phyloP scores from a whole-genome alignment of 805 yeast genomes.

The Suhomyces sp. region DNA sequence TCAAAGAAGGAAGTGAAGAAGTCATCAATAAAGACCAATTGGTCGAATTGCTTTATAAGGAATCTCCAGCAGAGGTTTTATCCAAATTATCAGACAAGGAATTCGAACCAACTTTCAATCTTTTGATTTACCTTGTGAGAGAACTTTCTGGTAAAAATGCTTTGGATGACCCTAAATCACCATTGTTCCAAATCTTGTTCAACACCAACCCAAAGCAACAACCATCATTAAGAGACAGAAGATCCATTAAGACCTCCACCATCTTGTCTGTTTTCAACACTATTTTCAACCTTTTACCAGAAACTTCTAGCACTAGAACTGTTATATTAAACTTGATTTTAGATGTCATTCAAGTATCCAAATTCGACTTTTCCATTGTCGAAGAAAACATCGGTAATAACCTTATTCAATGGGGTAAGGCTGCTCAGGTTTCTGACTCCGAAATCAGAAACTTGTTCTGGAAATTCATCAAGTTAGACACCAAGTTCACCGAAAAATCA shows the following conservation, averaged over 20 bases:
- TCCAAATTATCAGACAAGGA: constrained; percentile 40
- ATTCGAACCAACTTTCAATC: constrained; percentile 45
- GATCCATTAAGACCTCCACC: constrained; percentile 39
- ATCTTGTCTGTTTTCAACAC: constrained; percentile 40
- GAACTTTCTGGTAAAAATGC: constrained; percentile 24
- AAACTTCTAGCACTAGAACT: constrained; percentile 28
- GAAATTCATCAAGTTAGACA: constrained; percentile 37
- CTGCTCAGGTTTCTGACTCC: constrained; percentile 28
- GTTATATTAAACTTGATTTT: constrained; percentile 31
- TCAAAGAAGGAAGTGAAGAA: constrained; percentile 18
- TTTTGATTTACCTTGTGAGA: constrained; percentile 33
- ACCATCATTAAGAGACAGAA: constrained; percentile 44
- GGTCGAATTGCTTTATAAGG: constrained; percentile 23
- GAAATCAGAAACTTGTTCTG: constrained; percentile 33
- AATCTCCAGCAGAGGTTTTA: constrained; percentile 28
- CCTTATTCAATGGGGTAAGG: constrained; percentile 34
- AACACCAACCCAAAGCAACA: constrained; percentile 33
- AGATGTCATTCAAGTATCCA: constrained; percentile 26
- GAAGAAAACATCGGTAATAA: constrained; percentile 35
- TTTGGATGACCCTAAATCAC: constrained; percentile 20
- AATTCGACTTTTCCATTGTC: constrained; percentile 31
- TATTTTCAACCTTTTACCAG: constrained; percentile 41
- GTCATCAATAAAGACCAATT: constrained; percentile 28
- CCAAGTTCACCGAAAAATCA: constrained; percentile 24
- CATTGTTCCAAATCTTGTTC: constrained; percentile 26